Evolutionary conservation across 1,139 yeast genomes (phyloP), one percentile per base, ranked within the genome.

Genomic region (Debaryomyces robertsiae): DNA sequence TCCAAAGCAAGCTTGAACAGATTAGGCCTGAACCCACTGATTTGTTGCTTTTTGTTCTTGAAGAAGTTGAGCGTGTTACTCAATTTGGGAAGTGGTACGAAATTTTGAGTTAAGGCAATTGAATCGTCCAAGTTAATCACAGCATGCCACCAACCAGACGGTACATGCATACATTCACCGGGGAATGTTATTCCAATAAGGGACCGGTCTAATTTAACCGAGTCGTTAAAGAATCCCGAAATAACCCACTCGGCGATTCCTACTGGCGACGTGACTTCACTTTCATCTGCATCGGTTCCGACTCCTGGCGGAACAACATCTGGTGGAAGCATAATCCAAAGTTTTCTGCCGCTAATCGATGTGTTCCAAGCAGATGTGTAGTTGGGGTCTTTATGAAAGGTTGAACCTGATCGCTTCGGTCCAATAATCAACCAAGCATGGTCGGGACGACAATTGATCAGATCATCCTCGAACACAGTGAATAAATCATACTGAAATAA

Each of bases 101-200:
- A 90, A 57, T 90, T 90, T 49, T 88, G 95, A 0, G 97, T 90
- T 53, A 89, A 64, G 0, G 96, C 91, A 30, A 85, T 83, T 13
- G 84, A 73, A 53, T 85, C 91, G 46, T 84, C 89, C 18, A 90
- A 57, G 54, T 90, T 90, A 17, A 89, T 86, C 18, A 90, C 97
- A 30, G 82, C 70, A 65, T 90, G 97, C 97, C 97, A 90, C 97
- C 97, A 90, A 1, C 95, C 95, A 15, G 91, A 75, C 2, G 97
- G 97, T 4, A 90, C 97, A 57, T 85, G 81, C 75, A 89, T 77
- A 49, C 89, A 83, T 58, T 90, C 95, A 4, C 93, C 93, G 0
- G 91, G 86, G 49, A 81, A 81, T 0, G 95, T 84, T 9, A 89
- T 69, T 1, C 88, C 94, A 16, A 89, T 79, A 31, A 72, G 58